A percentile compares a stretch with the other conserved stretches of the same genome.
phyloP scores from a whole-genome alignment of 176 grass and related monocot genomes.

The Oryza rufipogon region DNA sequence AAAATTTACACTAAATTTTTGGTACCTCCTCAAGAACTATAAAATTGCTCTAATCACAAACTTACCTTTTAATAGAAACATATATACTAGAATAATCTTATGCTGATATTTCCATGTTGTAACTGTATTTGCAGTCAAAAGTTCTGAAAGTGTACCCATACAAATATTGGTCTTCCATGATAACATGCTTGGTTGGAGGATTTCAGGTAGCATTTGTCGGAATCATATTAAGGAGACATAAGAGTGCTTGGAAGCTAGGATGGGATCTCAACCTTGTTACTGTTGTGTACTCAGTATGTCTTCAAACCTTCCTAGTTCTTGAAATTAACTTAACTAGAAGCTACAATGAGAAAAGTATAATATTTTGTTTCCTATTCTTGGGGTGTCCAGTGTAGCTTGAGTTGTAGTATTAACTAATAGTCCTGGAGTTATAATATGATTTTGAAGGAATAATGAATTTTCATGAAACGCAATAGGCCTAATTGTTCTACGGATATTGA shows the following conservation, averaged over 20 bases:
- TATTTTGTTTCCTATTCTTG: neutral
- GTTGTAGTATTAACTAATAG: neutral
- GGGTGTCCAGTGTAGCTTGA: neutral
- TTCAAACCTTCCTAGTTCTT: neutral
- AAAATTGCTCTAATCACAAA: too few species aligned
- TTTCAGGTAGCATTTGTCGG: constrained; percentile 49
- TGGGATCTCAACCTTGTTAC: constrained; percentile 60
- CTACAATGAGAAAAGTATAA: neutral
- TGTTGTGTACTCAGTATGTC: constrained; percentile 54
- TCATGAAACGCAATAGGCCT: neutral
- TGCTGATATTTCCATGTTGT: neutral
- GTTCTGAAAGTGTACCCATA: constrained; percentile 65
- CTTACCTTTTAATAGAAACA: neutral
- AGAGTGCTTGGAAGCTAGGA: constrained; percentile 47
- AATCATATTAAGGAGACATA: constrained; percentile 56
- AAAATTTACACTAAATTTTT: too few species aligned
- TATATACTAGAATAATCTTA: neutral
- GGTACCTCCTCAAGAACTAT: too few species aligned
- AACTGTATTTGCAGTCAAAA: constrained; percentile 34
- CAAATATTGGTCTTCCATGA: constrained; percentile 72
- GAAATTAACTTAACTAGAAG: neutral
- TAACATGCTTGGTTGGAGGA: constrained; percentile 58
- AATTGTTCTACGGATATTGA: neutral
- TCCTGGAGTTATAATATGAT: too few species aligned
- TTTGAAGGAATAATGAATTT: too few species aligned